Evolutionary conservation across 192 early-diverging fungal species (phyloP).

Genomic region (Coemansia sp.): DNA sequence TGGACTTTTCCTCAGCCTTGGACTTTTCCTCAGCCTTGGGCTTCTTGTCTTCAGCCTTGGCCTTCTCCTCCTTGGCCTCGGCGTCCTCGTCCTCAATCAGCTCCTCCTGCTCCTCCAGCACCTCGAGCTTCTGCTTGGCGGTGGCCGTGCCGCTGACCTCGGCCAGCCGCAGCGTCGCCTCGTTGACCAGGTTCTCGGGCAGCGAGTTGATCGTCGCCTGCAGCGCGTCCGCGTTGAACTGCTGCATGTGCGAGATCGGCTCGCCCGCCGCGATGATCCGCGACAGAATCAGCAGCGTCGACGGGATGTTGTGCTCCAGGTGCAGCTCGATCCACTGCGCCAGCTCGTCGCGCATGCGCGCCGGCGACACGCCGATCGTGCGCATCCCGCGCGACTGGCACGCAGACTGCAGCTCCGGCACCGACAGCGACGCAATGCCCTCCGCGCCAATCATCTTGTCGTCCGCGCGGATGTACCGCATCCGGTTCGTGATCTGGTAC

Average conservation of each 20-base stretch:
- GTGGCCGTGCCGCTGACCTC: slow-evolving; percentile 89
- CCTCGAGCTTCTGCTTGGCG: slow-evolving; percentile 88
- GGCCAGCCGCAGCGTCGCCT: slow-evolving; percentile 84
- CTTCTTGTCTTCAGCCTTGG: slow-evolving; percentile 1
- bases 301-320: slow-evolving; percentile 87
- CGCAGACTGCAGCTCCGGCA: slow-evolving; percentile 85
- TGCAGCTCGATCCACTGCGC: slow-evolving; percentile 95
- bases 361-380: slow-evolving; percentile 84
- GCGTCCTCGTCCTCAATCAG: slow-evolving; percentile 92
- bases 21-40: background rate
- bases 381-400: slow-evolving; percentile 89
- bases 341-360: slow-evolving; percentile 83
- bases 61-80: slow-evolving; percentile 66
- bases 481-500: slow-evolving; percentile 85
- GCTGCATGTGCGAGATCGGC: slow-evolving; percentile 73
- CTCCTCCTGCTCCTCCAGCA: slow-evolving; percentile 94
- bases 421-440: slow-evolving; percentile 83
- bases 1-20: background rate
- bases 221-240: slow-evolving; percentile 78
- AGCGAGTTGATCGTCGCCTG: slow-evolving; percentile 90
- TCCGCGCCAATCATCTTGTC: slow-evolving; percentile 84
- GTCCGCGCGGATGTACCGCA: slow-evolving; percentile 84
- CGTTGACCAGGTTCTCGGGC: slow-evolving; percentile 86
- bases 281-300: slow-evolving; percentile 84
- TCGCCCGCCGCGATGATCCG: slow-evolving; percentile 79